Evolutionary conservation across 1,284 basidiomycete genomes (phyloP), one percentile per base, ranked within the genome.

Genomic region (Pseudozyma flocculosa): DNA sequence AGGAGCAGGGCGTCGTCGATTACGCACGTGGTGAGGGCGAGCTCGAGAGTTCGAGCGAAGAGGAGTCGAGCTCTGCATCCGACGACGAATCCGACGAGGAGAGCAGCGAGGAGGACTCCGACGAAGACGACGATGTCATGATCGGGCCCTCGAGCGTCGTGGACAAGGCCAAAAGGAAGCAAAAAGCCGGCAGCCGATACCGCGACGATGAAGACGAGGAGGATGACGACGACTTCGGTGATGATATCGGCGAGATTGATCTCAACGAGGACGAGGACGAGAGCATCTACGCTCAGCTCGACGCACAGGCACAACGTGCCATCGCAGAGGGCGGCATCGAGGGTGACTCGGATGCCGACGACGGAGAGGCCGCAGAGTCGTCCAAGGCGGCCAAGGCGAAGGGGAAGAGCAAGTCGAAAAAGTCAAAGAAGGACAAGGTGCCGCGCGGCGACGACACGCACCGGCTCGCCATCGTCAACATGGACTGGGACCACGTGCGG

Each of bases 401-500:
- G 74, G 73, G 32, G 73, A 29, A 68, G 39, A 40, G 51, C 24
- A 52, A 57, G 39, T 46, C 53, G 2, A 58, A 59, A 34, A 65
- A 57, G 21, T 52, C 59, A 21, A 49, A 40, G 44, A 47, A 61
- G 42, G 49, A 61, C 14, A 64, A 57, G 37, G 57, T 71, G 21
- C 60, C 59, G 7, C 59, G 64, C 11, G 73, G 72, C 23, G 72
- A 71, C 39, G 72, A 72, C 43, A 77, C 75, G 5, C 30, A 44
- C 42, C 84, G 94, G 14, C 80, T 97, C 7, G 95, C 94, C 0
- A 85, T 89, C 24, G 94, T 99, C 67, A 97, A 98, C 78, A 84
- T 98, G 55, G 95, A 99, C 80, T 99, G 95, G 95, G 95, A 98
- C 79, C 86, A 97, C 80, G 85, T 98, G 50, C 88, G 89, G 44